phyloP scores from a whole-genome alignment of 257 asterid genomes.

The Solanum corneliomulleri region DNA sequence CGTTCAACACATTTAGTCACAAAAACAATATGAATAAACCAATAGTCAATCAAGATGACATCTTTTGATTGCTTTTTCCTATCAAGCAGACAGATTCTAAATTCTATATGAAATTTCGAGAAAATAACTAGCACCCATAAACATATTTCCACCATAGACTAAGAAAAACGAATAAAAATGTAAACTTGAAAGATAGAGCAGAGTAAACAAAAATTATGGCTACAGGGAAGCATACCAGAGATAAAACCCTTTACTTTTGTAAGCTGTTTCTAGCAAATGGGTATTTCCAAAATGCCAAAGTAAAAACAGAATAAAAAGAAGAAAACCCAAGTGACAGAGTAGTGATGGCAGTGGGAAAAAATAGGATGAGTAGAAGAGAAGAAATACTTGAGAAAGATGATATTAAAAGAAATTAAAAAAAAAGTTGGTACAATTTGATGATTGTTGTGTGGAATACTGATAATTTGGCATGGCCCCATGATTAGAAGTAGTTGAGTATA shows the following conservation, averaged over 20 bases:
- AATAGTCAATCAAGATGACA: not conserved
- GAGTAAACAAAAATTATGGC: not conserved
- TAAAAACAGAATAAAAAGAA: slow-evolving; percentile 7
- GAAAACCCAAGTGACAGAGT: slow-evolving; percentile 5
- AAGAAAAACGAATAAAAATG: slow-evolving; percentile 6
- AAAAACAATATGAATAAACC: not conserved
- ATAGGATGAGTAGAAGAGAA: slow-evolving; percentile 42
- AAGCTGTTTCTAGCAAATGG: slow-evolving; percentile 16
- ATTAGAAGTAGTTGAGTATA: not conserved
- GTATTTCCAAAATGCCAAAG: slow-evolving; percentile 8
- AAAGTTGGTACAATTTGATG: slow-evolving; percentile 16
- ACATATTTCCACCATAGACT: not conserved
- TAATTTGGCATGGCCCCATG: slow-evolving; percentile 31
- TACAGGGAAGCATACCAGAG: slow-evolving; percentile 29
- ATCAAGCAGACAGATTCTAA: not conserved
- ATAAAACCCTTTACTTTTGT: not conserved
- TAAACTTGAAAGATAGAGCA: slow-evolving; percentile 11
- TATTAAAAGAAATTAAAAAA: slow-evolving; percentile 8
- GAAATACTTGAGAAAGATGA: slow-evolving; percentile 37
- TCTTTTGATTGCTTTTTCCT: not conserved
- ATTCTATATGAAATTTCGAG: not conserved
- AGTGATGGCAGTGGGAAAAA: slow-evolving; percentile 7
- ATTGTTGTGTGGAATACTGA: slow-evolving; percentile 5
- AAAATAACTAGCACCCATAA: not conserved
- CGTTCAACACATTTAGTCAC: not conserved